Base-by-base conservation (phyloP, 768 basidiomycete genomes). In the Tremella yokohamensis region DNA sequence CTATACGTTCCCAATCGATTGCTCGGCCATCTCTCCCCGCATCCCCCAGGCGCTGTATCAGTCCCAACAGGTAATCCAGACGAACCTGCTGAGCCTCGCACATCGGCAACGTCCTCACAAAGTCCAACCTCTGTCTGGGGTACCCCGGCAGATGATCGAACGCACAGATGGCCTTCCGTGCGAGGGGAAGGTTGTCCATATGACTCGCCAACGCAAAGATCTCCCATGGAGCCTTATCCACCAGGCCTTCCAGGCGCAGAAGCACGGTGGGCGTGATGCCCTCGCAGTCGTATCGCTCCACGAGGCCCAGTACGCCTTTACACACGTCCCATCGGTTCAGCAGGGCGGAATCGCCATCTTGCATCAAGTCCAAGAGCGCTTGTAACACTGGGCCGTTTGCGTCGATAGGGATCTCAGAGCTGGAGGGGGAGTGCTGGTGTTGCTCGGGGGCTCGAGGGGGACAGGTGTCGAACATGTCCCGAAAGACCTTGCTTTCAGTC, bases 171-270 rank as follows among this genome's bases (percentile, higher is more conserved):
- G 44, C 42, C 8, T 44, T 40, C 3, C 25, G 38, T n/a, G 54
- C 54, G 9, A 56, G 25, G n/a, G 9, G 18, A 1, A 26, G 25
- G 7, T 3, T 1, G 29, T 48, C 38, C 42, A 29, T 16, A 16
- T 56, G 38, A 3, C 37, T 40, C 4, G 54, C 54, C 1, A 56
- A 20, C 18, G 42, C 45, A 42, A 56, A 56, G 12, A 56, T 49
- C 42, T 56, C 54, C 54, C 54, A 56, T 18, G 54, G 54, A n/a
- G 42, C 39, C 22, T 18, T n/a, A 16, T 45, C 22, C n/a, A 22
- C 22, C n/a, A n/a, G 42, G 6, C 22, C 42, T 8, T 45, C n/a
- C 42, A 45, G 22, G 22, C 42, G n/a, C 8, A 45, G 42, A 22
- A 45, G n/a, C 4, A 45, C 22, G 15, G 15, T n/a, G 6, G n/a